Conservation (phyloP, 768 basidiomycete species). For the Lentinula sp. region DNA sequence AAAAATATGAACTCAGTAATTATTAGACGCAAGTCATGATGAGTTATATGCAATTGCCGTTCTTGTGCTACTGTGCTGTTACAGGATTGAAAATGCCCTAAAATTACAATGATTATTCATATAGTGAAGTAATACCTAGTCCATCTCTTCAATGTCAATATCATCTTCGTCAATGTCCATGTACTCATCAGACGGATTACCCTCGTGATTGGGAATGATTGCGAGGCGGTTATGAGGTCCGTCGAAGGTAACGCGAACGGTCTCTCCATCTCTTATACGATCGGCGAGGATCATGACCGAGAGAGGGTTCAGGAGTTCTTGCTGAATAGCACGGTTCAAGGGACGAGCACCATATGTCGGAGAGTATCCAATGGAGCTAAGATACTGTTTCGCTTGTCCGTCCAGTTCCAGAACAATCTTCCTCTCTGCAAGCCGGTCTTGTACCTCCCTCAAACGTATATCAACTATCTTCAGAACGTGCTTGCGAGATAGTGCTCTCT, state of each 20-base stretch:
- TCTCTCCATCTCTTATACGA: conserved; percentile 77
- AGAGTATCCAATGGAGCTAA: conserved; percentile 73
- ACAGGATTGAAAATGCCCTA: background rate
- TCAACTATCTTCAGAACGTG: conserved; percentile 86
- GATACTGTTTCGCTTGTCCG: conserved; percentile 67
- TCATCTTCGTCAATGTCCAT: conserved; percentile 59
- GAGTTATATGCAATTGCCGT: no score
- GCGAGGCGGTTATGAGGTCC: conserved; percentile 72
- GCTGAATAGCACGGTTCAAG: conserved; percentile 86
- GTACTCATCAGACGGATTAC: conserved; percentile 39
- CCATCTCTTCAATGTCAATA: conserved; percentile 69
- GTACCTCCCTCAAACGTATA: conserved; percentile 79
- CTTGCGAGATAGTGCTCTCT: conserved; percentile 74
- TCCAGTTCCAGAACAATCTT: conserved; percentile 82
- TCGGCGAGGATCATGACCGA: conserved; percentile 82
- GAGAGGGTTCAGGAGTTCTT: conserved; percentile 87
- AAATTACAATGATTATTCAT: background rate
- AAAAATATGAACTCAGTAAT: no score
- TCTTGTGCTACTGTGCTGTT: no score
- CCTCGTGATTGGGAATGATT: conserved; percentile 81
- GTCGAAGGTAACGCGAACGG: conserved; percentile 70
- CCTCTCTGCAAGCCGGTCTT: conserved; percentile 68
- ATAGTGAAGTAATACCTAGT: conserved; percentile 17
- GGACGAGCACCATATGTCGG: conserved; percentile 88
- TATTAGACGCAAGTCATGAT: no score